phyloP scores from a whole-genome alignment of 2,329 filamentous ascomycete genomes.

The Arthrobotrys sinensis region DNA sequence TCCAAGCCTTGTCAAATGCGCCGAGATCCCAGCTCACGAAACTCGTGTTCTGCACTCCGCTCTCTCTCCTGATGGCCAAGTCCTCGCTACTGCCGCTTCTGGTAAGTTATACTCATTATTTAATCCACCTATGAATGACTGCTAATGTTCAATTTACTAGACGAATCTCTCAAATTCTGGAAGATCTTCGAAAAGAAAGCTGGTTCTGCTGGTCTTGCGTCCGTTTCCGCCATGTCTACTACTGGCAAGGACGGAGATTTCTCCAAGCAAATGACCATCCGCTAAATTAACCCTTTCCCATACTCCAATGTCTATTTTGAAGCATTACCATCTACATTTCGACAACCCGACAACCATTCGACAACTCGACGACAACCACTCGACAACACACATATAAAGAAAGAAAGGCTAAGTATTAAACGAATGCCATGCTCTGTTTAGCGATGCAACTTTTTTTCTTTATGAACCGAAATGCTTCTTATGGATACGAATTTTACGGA shows the following conservation, averaged over 20 bases:
- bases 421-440: conserved; percentile 48
- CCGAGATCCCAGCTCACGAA: conserved; percentile 98
- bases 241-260: conserved; percentile 79
- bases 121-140: conserved; percentile 33
- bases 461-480: conserved; percentile 54
- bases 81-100: conserved; percentile 86
- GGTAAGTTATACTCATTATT: conserved; percentile 69
- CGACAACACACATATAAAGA: conserved; percentile 53
- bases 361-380: conserved; percentile 12
- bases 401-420: conserved; percentile 60
- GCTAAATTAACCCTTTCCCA: conserved; percentile 71
- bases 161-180: conserved; percentile 99
- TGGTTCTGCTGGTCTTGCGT: conserved; percentile 74
- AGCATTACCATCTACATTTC: conserved; percentile 33
- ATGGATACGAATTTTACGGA: conserved; percentile 54
- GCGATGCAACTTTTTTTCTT: conserved; percentile 44
- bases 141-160: conserved; percentile 67
- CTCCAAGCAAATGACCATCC: conserved; percentile 95
- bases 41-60: conserved; percentile 96
- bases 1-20: conserved; percentile 94
- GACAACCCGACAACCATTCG: conserved; percentile 1
- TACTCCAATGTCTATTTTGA: conserved; percentile 42
- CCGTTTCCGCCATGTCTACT: conserved; percentile 67
- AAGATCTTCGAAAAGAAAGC: conserved; percentile 99
- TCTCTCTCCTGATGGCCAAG: conserved; percentile 96